These are phyloP conservation scores for Penicillium freii DNA, from an alignment of 2,329 filamentous ascomycete species.

Conservation along the genomic window DNA sequence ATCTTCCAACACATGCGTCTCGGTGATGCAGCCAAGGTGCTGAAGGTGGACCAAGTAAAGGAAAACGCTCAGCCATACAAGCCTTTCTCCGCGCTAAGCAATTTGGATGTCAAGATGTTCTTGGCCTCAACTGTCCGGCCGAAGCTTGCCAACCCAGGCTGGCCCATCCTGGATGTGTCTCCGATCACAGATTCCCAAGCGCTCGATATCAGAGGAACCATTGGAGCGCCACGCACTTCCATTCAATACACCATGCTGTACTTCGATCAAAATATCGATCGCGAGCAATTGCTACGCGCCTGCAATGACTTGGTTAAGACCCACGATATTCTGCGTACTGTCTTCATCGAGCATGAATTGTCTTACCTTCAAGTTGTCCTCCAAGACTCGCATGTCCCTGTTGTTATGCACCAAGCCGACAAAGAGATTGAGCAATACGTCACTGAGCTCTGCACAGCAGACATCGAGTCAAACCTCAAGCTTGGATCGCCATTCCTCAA, in stretches of 20 bases:
- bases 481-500: constrained; percentile 59
- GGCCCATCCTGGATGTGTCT: constrained; percentile 56
- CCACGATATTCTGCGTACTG: constrained; percentile 63
- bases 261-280: constrained; percentile 52
- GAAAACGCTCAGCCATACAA: constrained; percentile 30
- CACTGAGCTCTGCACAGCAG: constrained; percentile 50
- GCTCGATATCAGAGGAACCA: constrained; percentile 59
- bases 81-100: constrained; percentile 53
- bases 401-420: constrained; percentile 50
- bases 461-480: constrained; percentile 53
- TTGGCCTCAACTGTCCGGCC: constrained; percentile 48
- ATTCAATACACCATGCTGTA: constrained; percentile 63
- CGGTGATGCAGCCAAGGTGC: constrained; percentile 53
- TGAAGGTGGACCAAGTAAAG: constrained; percentile 41
- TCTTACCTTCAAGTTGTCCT: constrained; percentile 56
- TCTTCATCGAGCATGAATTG: constrained; percentile 56
- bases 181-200: constrained; percentile 59
- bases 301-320: constrained; percentile 50
- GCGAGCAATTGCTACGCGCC: constrained; percentile 43
- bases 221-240: constrained; percentile 59
- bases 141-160: constrained; percentile 48
- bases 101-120: constrained; percentile 41
- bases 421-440: constrained; percentile 49
- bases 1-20: constrained; percentile 50
- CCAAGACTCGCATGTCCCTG: constrained; percentile 46